Evolutionary conservation across 176 grass and related monocot genomes (phyloP), one percentile per base, ranked within the genome.

Genomic region (Saccharum spontaneum): DNA sequence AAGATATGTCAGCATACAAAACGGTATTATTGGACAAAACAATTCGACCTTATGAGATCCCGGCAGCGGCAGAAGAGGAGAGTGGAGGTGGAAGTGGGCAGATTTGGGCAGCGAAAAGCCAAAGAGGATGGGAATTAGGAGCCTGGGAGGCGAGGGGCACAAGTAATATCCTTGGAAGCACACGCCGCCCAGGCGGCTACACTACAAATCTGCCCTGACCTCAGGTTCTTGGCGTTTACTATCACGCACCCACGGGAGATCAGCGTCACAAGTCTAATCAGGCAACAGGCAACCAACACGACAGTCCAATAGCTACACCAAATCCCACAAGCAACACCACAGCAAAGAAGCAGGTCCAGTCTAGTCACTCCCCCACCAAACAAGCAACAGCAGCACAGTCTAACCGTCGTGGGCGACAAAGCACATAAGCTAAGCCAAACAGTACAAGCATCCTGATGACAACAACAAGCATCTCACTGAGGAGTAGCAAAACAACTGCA

Each of bases 301-400:
- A 89, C 33, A 65, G 40, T 81, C 50, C 50, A 82, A 20, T 61
- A 24, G 33, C 54, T 1, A 38, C 10, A 34, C 4, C 30, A 62
- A 90, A 74, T 34, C 77, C 84, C 75, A 69, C 48, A 75, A 75
- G 80, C 80, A 83, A 83, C 48, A 22, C 45, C 79, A 74, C 37
- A 37, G 11, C 34, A 30, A 73, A 74, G 73, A 79, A 71, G 26
- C 44, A 45, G 31, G 52, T 8, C 13, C 79, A 54, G 36, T 28
- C 34, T 54, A 55, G 26, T 61, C 67, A 83, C 30, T 44, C 23
- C 48, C 66, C 33, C 83, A 82, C 72, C 79, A 43, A 86, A 78
- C 73, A 82, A 86, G 73, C 79, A 85, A 72, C 71, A 61, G 31
- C 52, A 16, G 33, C 61, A 45, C 65, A 72, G 34, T 18, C 41